A percentile compares a stretch with the other conserved stretches of the same genome.
Conservation (phyloP, 306 rosid species). For the Gillenia trifoliata region DNA sequence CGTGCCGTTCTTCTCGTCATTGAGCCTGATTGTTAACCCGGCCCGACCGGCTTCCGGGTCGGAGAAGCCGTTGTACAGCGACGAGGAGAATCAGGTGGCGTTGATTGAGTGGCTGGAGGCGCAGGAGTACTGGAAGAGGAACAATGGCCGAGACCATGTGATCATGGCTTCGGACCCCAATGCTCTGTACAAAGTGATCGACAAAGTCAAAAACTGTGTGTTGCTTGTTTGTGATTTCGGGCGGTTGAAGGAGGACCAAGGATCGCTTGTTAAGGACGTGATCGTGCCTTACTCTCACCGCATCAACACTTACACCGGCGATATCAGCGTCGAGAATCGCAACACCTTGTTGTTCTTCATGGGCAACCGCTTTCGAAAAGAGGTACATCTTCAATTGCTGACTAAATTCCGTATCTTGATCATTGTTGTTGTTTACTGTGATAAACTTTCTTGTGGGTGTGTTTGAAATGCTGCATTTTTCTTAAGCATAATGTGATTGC, state of each 20-base stretch:
- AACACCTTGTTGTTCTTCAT: conserved; percentile 75
- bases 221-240: conserved; percentile 86
- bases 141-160: conserved; percentile 80
- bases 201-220: conserved; percentile 52
- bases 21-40: conserved; percentile 67
- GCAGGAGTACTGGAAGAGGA: conserved; percentile 83
- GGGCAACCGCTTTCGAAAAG: conserved; percentile 93
- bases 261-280: conserved; percentile 81
- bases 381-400: conserved; percentile 37
- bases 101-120: conserved; percentile 69
- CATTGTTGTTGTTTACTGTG: neutral
- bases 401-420: neutral
- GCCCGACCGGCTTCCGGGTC: conserved; percentile 36
- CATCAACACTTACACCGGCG: conserved; percentile 50
- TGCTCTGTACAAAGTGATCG: conserved; percentile 64
- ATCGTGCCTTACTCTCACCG: conserved; percentile 85
- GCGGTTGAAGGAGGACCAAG: conserved; percentile 69
- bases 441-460: neutral
- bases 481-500: neutral
- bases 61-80: conserved; percentile 47
- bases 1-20: conserved; percentile 78
- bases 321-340: conserved; percentile 45
- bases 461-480: neutral
- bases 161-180: conserved; percentile 88
- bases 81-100: conserved; percentile 81